Base-by-base conservation (phyloP, 805 yeast genomes). In the Barnettozyma sp. region DNA sequence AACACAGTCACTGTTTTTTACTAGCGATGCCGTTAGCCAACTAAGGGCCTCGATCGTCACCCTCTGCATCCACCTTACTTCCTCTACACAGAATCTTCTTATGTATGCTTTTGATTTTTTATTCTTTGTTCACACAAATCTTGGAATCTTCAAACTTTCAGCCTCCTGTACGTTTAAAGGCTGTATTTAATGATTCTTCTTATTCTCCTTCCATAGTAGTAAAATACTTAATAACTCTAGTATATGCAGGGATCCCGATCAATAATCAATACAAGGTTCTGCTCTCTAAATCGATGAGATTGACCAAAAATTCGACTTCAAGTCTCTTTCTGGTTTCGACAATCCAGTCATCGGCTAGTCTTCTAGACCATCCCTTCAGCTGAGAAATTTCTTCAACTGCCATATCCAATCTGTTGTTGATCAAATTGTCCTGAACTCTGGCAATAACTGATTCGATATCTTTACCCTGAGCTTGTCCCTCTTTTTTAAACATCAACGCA, bases 321-420 rank as follows among this genome's bases (percentile, higher is more conserved):
- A 87, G 66, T 58, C 94, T 82, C 66, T 78, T 81, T 68, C 97
- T 78, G 32, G 92, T 86, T 58, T 86, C 94, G 21, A 66, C 65
- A 22, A 92, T 75, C 97, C 97, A 92, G 57, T 86, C 96, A 49
- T 77, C 76, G 25, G 97, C 92, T 49, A 92, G 70, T 55, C 74
- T 74, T 70, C 94, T 79, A 24, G 92, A 75, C 95, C 95, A 85
- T 26, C 97, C 97, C 61, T 84, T 82, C 61, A 92, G 71, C 45
- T 76, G 71, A 44, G 94, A 80, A 36, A 82, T 92, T 60, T 88
- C 96, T 56, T 88, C 95, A 19, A 92, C 94, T 12, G 98, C 98
- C 42, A 72, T 72, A 55, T 82, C 86, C 49, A 92, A 71, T 43
- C 82, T 77, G 39, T 90, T 87, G 50, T 81, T 75, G 30, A 73